These are phyloP conservation scores for Rhinocladiella mackenziei DNA, from an alignment of 2,329 filamentous ascomycete genomes.

Conservation along the genomic window DNA sequence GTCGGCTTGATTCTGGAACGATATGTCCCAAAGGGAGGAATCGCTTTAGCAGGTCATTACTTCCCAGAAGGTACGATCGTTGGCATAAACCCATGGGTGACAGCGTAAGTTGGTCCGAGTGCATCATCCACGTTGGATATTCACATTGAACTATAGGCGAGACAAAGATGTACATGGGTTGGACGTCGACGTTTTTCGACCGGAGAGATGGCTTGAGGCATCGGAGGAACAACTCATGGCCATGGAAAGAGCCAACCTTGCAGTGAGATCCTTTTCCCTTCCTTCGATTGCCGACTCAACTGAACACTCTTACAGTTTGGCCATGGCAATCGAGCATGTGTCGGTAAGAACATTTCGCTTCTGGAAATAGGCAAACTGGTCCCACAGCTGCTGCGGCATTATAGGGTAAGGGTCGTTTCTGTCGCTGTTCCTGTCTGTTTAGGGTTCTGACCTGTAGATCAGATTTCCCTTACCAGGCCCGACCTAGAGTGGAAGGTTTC, in stretches of 20 bases:
- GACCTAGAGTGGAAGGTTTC: conserved; percentile 5
- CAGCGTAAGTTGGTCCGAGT: conserved; percentile 7
- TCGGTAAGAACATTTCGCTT: conserved; percentile 20
- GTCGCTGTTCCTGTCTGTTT: too few species aligned
- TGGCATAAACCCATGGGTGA: conserved; percentile 25
- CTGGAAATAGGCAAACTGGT: conserved; percentile 21
- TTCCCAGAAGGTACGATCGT: conserved; percentile 23
- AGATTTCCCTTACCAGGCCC: conserved; percentile 2
- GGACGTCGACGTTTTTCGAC: conserved; percentile 62
- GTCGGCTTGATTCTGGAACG: conserved; percentile 31
- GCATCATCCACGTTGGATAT: neutral
- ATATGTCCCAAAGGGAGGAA: conserved; percentile 26
- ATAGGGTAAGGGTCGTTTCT: conserved; percentile 1
- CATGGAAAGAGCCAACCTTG: conserved; percentile 42
- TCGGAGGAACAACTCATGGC: conserved; percentile 39
- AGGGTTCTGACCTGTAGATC: neutral
- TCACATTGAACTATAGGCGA: conserved; percentile 6
- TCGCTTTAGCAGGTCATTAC: conserved; percentile 18
- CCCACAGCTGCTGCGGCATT: conserved; percentile 18
- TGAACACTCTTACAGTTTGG: conserved; percentile 41
- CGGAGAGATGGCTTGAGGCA: conserved; percentile 66
- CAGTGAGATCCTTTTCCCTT: neutral
- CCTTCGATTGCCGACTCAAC: too few species aligned
- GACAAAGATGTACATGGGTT: conserved; percentile 37
- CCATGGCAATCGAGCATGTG: conserved; percentile 36